phyloP scores from a whole-genome alignment of 768 basidiomycete genomes.

The Tricholoma flavovirens region DNA sequence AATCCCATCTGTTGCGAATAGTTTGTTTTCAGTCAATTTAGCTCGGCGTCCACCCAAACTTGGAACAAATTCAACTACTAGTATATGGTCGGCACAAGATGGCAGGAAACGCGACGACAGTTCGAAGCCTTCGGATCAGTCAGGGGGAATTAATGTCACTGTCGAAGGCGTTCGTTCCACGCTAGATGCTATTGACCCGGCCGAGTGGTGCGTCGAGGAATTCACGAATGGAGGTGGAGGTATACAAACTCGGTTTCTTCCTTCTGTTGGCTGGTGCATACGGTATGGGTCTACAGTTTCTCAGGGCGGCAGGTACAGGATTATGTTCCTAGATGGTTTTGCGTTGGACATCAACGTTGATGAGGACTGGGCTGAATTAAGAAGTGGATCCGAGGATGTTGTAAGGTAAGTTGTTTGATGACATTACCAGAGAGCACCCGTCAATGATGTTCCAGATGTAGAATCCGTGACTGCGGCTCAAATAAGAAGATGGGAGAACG shows the following conservation, averaged over 20 bases:
- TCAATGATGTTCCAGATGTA: conserved; percentile 20
- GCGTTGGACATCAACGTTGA: conserved; percentile 37
- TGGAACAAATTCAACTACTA: not conserved
- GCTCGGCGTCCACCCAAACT: not conserved
- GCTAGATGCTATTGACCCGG: not conserved
- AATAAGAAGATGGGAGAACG: conserved; percentile 31
- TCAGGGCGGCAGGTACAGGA: conserved; percentile 36
- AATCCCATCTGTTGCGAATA: not conserved
- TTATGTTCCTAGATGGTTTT: conserved; percentile 39
- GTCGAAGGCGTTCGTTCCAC: not conserved
- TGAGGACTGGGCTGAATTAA: conserved; percentile 35
- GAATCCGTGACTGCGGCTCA: conserved; percentile 27
- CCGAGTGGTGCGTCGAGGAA: conserved; percentile 13
- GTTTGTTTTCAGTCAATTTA: not conserved
- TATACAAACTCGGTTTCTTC: conserved; percentile 33
- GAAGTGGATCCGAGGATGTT: conserved; percentile 20
- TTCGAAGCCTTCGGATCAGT: not conserved
- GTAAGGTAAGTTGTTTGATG: conserved; percentile 20
- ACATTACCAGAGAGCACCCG: not conserved
- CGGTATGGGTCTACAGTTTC: conserved; percentile 30
- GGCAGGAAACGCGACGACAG: not conserved
- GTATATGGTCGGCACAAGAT: not conserved
- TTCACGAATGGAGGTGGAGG: conserved; percentile 7
- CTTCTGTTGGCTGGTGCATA: conserved; percentile 38
- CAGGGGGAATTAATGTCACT: not conserved